phyloP scores from a whole-genome alignment of 768 basidiomycete species.

The Krasilnikovozyma curviuscula region DNA sequence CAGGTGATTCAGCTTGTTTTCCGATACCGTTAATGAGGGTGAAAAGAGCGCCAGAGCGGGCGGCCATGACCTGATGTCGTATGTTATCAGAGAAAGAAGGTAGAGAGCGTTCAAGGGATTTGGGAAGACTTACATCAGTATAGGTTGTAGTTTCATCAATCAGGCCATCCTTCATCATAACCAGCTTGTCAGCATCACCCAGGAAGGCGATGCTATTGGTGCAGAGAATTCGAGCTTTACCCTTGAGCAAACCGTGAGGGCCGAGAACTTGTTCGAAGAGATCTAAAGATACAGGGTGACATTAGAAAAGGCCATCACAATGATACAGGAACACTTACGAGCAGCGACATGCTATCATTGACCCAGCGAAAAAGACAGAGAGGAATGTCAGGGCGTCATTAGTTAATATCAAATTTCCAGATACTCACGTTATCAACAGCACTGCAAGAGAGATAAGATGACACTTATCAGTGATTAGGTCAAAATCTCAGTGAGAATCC shows the following conservation, averaged over 20 bases:
- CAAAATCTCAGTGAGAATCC: neutral
- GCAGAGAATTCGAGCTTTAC: constrained; percentile 66
- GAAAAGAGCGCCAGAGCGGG: constrained; percentile 45
- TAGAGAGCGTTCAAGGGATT: no score
- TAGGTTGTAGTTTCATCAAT: constrained; percentile 59
- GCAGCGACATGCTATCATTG: constrained; percentile 3
- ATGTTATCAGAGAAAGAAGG: no score
- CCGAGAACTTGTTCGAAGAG: constrained; percentile 61
- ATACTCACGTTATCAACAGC: constrained; percentile 30
- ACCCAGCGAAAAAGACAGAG: neutral
- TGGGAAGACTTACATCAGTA: constrained; percentile 27
- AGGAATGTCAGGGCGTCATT: neutral
- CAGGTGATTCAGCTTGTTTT: constrained; percentile 20
- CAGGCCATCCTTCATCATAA: constrained; percentile 61
- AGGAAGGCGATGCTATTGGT: constrained; percentile 78
- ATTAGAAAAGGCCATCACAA: neutral
- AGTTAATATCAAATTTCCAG: neutral
- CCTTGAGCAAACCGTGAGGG: constrained; percentile 57
- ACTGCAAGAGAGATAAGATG: constrained; percentile 63
- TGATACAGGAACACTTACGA: neutral
- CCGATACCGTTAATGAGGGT: constrained; percentile 40
- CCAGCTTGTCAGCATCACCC: constrained; percentile 50
- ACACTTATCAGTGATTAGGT: constrained; percentile 31
- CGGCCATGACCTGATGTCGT: constrained; percentile 29
- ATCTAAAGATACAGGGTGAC: no score